phyloP scores from a whole-genome alignment of 352 stramenopile genomes.

The Phytopythium sindhum region DNA sequence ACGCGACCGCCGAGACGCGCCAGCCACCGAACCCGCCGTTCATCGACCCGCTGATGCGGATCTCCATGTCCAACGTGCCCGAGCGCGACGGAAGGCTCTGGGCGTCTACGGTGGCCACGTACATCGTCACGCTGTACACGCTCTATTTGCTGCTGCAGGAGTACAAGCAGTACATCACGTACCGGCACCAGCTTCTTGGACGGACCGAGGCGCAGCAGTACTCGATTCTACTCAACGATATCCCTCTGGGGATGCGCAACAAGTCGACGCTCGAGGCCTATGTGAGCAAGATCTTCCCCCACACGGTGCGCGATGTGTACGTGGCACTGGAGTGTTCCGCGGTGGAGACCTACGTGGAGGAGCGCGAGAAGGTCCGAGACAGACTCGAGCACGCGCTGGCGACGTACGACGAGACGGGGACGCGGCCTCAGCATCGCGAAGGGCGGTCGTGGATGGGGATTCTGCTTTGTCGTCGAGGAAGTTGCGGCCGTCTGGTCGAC shows the following conservation, averaged over 20 bases:
- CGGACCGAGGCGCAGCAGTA: constrained; percentile 62
- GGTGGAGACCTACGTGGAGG: constrained; percentile 47
- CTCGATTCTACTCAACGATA: constrained; percentile 68
- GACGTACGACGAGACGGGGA: constrained; percentile 32
- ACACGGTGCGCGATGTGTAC: constrained; percentile 56
- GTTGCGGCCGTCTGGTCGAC: constrained; percentile 36
- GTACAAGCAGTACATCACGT: constrained; percentile 58
- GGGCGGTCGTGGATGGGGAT: constrained; percentile 37
- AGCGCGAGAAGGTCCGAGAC: constrained; percentile 44
- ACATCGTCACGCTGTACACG: constrained; percentile 46
- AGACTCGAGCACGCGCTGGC: constrained; percentile 54
- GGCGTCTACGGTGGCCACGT: constrained; percentile 52
- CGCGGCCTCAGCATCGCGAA: constrained; percentile 46
- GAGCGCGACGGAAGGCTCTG: constrained; percentile 52
- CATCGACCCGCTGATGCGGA: constrained; percentile 53
- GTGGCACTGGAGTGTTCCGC: constrained; percentile 64
- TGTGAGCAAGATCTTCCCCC: constrained; percentile 67
- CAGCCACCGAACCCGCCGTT: constrained; percentile 10
- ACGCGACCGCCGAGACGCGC: constrained; percentile 40
- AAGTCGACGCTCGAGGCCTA: constrained; percentile 64
- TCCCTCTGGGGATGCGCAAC: constrained; percentile 57
- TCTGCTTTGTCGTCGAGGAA: constrained; percentile 36
- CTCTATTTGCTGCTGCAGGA: constrained; percentile 59
- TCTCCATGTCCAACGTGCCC: constrained; percentile 77
- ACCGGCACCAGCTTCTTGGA: constrained; percentile 56